Percentiles rank a stretch among this genome's conserved stretches.
phyloP scores from a whole-genome alignment of 2,329 filamentous ascomycete species.

The Penicillium occitanis region DNA sequence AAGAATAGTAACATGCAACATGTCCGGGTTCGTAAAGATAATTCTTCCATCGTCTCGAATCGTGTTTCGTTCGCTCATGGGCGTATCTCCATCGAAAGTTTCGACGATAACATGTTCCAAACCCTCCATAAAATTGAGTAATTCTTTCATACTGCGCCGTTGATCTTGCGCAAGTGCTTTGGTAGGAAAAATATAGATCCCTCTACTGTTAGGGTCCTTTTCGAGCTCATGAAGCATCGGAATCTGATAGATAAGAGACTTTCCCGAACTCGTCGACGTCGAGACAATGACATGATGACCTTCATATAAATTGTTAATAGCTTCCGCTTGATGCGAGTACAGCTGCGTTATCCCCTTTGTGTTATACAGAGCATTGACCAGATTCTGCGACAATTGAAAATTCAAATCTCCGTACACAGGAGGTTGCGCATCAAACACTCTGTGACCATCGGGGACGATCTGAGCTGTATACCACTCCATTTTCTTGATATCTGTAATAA shows the following conservation, averaged over 20 bases:
- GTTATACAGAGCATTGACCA: constrained; percentile 97
- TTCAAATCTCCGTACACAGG: constrained; percentile 78
- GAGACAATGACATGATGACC: constrained; percentile 87
- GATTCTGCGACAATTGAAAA: constrained; percentile 81
- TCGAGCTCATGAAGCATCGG: constrained; percentile 88
- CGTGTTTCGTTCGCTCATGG: constrained; percentile 71
- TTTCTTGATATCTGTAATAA: constrained; percentile 77
- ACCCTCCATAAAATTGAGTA: constrained; percentile 76
- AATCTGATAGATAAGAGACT: constrained; percentile 96
- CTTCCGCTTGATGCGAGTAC: constrained; percentile 89
- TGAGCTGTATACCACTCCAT: constrained; percentile 88
- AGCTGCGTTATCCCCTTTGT: constrained; percentile 80
- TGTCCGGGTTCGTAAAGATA: constrained; percentile 97
- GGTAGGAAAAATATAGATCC: constrained; percentile 97
- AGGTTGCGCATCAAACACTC: constrained; percentile 83
- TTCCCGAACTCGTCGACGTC: constrained; percentile 94
- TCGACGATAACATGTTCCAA: constrained; percentile 77
- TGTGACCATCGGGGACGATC: constrained; percentile 88
- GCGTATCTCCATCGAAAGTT: constrained; percentile 94
- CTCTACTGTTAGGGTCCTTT: constrained; percentile 70
- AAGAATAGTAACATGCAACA: constrained; percentile 91
- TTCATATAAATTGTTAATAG: constrained; percentile 80
- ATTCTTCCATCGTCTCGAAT: constrained; percentile 88
- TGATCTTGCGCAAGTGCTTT: constrained; percentile 97
- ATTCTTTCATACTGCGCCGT: constrained; percentile 78